A percentile compares a stretch with the other conserved stretches of the same genome.
These are phyloP conservation scores for Hyphopichia khmerensis DNA, from an alignment of 1,139 yeast species.

Conservation along the genomic window DNA sequence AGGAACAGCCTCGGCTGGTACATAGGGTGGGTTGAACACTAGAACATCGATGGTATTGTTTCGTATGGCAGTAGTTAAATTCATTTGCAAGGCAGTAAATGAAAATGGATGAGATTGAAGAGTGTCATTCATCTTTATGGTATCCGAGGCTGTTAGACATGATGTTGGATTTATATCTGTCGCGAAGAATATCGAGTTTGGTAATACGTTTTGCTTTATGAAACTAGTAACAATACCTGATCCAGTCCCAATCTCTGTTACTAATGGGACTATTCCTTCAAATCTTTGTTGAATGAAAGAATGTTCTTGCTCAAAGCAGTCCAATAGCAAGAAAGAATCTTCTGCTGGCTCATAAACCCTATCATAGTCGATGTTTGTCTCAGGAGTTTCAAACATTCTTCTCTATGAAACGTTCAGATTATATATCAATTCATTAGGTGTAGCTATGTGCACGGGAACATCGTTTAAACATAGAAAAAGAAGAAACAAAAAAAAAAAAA, in stretches of 20 bases:
- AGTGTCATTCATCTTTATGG: constrained; percentile 45
- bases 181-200: constrained; percentile 53
- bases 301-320: constrained; percentile 66
- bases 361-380: constrained; percentile 32
- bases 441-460: no score
- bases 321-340: constrained; percentile 81
- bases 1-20: constrained; percentile 73
- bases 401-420: no score
- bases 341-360: constrained; percentile 91
- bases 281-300: constrained; percentile 31
- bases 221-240: constrained; percentile 87
- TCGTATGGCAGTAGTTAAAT: constrained; percentile 53
- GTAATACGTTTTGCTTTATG: constrained; percentile 52
- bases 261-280: constrained; percentile 43
- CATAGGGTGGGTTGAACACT: constrained; percentile 94
- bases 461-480: background rate
- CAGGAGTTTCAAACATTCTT: constrained; percentile 43
- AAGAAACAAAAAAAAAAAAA: no score
- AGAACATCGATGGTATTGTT: constrained; percentile 58
- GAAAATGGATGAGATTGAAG: constrained; percentile 7
- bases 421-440: no score
- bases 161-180: constrained; percentile 84
- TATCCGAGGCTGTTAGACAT: constrained; percentile 51
- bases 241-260: constrained; percentile 89
- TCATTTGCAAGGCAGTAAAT: constrained; percentile 61